These are phyloP conservation scores for Bruguiera hainesii DNA, from an alignment of 441 rosid species.

Conservation along the genomic window DNA sequence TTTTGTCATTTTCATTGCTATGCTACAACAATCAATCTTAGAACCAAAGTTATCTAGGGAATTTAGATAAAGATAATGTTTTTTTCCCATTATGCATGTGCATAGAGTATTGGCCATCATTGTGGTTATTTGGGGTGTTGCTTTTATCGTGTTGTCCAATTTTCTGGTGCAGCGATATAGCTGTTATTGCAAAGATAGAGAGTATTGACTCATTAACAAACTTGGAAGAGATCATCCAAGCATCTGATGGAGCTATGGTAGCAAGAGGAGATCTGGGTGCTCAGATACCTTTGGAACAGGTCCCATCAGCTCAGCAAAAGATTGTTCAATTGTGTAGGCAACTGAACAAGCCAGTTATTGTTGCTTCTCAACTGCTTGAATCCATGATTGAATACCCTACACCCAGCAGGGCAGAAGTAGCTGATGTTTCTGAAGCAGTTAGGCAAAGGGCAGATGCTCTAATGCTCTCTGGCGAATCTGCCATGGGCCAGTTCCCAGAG, in stretches of 20 bases:
- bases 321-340: conserved; percentile 84
- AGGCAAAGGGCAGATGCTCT: conserved; percentile 94
- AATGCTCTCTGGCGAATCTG: conserved; percentile 99
- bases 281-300: conserved; percentile 99
- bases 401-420: conserved; percentile 99
- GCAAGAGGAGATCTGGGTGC: conserved; percentile 99
- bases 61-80: too few relatives aligned
- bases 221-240: conserved; percentile 86
- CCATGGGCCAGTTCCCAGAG: conserved; percentile 97
- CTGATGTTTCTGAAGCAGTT: conserved; percentile 97
- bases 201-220: conserved; percentile 85
- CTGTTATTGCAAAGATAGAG: conserved; percentile 94
- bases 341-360: conserved; percentile 90
- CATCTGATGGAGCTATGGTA: conserved; percentile 99
- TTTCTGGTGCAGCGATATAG: conserved; percentile 61
- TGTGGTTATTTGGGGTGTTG: too few relatives aligned
- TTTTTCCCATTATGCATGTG: too few relatives aligned
- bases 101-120: too few relatives aligned
- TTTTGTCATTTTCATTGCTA: neutral
- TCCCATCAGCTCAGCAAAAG: conserved; percentile 89
- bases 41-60: too few relatives aligned
- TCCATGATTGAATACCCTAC: conserved; percentile 99
- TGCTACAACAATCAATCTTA: neutral
- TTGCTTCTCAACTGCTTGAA: conserved; percentile 93
- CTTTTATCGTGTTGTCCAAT: neutral